phyloP scores from a whole-genome alignment of 2,329 filamentous ascomycete species.

The Rugonectria rugulosa region DNA sequence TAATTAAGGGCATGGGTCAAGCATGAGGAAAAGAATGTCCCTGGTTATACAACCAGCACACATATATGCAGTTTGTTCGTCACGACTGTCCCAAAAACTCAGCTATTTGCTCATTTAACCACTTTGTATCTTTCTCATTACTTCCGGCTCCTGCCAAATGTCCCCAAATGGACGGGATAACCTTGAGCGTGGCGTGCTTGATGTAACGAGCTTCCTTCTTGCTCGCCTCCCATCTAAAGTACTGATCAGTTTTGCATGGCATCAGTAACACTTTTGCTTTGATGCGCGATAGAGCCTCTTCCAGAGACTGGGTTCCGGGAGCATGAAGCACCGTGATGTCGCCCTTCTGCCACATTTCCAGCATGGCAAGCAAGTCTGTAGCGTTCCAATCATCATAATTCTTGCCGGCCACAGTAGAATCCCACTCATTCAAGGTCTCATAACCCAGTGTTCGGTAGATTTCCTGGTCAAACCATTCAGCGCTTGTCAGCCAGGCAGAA shows the following conservation, averaged over 20 bases:
- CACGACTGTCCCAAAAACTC: conserved; percentile 48
- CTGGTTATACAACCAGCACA: too few species aligned
- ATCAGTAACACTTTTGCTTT: conserved; percentile 69
- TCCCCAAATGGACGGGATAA: conserved; percentile 48
- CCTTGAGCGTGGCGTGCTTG: conserved; percentile 37
- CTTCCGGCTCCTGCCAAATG: conserved; percentile 41
- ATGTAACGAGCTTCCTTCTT: conserved; percentile 42
- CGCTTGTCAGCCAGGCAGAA: conserved; percentile 55
- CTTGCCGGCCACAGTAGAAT: conserved; percentile 37
- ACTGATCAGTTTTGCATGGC: conserved; percentile 70
- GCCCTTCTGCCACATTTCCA: conserved; percentile 55
- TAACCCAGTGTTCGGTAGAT: conserved; percentile 48
- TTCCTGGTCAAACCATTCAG: conserved; percentile 53
- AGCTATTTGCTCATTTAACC: conserved; percentile 56
- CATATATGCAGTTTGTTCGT: too few species aligned
- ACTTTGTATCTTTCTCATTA: conserved; percentile 52
- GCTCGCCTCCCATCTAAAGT: conserved; percentile 60
- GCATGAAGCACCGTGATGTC: conserved; percentile 40
- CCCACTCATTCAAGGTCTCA: conserved; percentile 47
- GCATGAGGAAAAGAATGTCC: too few species aligned
- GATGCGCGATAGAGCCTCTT: conserved; percentile 64
- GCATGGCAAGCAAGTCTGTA: conserved; percentile 51
- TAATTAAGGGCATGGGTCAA: too few species aligned
- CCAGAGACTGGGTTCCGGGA: conserved; percentile 45
- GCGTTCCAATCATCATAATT: conserved; percentile 51